Evolutionary conservation across 805 yeast species (phyloP).

Genomic region (Saccharomycopsis amapae): DNA sequence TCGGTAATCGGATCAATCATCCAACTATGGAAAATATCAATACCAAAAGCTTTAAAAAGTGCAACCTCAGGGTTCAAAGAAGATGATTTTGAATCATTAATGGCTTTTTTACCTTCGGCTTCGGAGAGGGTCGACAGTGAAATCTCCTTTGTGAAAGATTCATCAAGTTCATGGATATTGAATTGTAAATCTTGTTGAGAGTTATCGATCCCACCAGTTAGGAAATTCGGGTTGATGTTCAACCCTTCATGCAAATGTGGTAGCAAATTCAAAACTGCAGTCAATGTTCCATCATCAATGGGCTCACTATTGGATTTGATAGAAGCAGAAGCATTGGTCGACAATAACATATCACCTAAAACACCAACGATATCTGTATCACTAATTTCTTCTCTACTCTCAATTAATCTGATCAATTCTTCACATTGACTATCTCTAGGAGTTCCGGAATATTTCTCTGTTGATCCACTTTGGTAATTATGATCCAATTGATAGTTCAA

Average conservation of each 20-base stretch:
- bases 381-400: background rate
- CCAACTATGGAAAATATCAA: constrained; percentile 82
- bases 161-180: background rate
- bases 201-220: constrained; percentile 30
- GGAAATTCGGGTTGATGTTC: constrained; percentile 36
- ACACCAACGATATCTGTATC: background rate
- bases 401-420: background rate
- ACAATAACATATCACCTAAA: background rate
- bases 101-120: background rate
- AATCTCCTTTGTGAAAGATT: background rate
- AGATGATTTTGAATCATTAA: background rate
- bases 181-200: background rate
- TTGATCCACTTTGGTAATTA: background rate
- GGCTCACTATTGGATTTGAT: background rate
- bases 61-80: constrained; percentile 63
- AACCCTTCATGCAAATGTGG: constrained; percentile 39
- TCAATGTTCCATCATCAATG: too few relatives aligned
- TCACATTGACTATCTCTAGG: background rate
- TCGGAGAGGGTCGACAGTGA: too few relatives aligned
- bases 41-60: constrained; percentile 51
- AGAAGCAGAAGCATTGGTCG: background rate
- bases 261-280: constrained; percentile 29
- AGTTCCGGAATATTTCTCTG: background rate
- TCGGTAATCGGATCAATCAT: constrained; percentile 39
- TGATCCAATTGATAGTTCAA: constrained; percentile 27